Evolutionary conservation across 768 basidiomycete species (phyloP).

Genomic region (Pisolithus orientalis): DNA sequence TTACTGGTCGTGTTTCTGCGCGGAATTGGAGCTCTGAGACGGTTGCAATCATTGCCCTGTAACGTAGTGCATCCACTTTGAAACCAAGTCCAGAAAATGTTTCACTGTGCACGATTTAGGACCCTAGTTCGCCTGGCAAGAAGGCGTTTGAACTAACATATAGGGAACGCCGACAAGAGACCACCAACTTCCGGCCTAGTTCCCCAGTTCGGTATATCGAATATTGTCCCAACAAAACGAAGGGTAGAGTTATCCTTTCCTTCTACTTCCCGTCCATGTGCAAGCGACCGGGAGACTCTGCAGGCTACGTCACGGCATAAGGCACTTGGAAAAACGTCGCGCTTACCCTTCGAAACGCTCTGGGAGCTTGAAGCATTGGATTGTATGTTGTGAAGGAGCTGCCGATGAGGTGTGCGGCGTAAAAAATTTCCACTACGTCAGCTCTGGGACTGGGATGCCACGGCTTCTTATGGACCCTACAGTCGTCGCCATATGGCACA

Average conservation of each 20-base stretch:
- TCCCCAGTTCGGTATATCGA: neutral
- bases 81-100: neutral
- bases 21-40: no score
- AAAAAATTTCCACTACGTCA: constrained; percentile 2
- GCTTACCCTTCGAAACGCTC: neutral
- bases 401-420: neutral
- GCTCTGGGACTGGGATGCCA: constrained; percentile 5
- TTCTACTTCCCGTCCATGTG: neutral
- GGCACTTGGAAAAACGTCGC: neutral
- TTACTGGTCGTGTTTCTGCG: no score
- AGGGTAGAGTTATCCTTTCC: neutral
- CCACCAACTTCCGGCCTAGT: neutral
- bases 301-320: no score
- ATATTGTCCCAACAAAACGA: neutral
- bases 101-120: neutral
- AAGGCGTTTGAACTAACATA: neutral
- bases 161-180: neutral
- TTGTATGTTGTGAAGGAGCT: neutral
- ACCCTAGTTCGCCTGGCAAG: neutral
- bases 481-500: constrained; percentile 9
- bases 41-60: no score
- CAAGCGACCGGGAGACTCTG: neutral
- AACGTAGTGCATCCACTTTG: no score
- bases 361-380: neutral
- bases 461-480: constrained; percentile 10